A percentile compares a stretch with the other conserved stretches of the same genome.
Evolutionary conservation across 2,329 filamentous ascomycete genomes (phyloP).

Genomic region (Cladosporium sp.): DNA sequence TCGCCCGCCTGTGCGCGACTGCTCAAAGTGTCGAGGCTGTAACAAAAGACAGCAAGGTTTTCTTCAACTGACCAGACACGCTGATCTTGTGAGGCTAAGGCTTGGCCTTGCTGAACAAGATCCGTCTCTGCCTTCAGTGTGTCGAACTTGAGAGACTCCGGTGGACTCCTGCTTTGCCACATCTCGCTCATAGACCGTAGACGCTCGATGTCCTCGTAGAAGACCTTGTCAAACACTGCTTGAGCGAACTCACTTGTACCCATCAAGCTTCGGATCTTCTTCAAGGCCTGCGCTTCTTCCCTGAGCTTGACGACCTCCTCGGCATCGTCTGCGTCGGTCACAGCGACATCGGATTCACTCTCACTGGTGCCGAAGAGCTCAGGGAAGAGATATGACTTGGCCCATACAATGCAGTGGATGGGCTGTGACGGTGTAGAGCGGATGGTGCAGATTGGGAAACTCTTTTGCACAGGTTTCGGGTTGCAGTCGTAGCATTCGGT

Average conservation of each 20-base stretch:
- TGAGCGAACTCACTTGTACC: conserved; percentile 74
- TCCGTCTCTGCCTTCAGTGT: conserved; percentile 40
- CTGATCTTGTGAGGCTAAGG: conserved; percentile 64
- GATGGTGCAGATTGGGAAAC: conserved; percentile 95
- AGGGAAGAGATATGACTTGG: conserved; percentile 91
- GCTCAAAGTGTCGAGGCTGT: conserved; percentile 77
- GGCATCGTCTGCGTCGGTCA: conserved; percentile 80
- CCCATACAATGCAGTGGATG: conserved; percentile 99
- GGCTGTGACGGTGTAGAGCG: conserved; percentile 93
- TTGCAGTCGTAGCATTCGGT: conserved; percentile 98
- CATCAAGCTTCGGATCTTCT: conserved; percentile 77
- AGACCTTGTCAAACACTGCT: conserved; percentile 91
- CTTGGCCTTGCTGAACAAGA: conserved; percentile 41
- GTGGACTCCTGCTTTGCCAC: conserved; percentile 83
- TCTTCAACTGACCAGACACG: conserved; percentile 77
- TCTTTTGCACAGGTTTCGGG: conserved; percentile 84
- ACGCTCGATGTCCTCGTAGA: conserved; percentile 78
- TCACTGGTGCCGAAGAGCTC: conserved; percentile 93
- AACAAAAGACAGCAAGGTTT: conserved; percentile 81
- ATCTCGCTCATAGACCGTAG: conserved; percentile 88
- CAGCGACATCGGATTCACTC: conserved; percentile 78
- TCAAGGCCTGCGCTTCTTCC: conserved; percentile 79
- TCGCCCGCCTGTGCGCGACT: conserved; percentile 64
- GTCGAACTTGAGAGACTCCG: conserved; percentile 70
- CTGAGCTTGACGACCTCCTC: conserved; percentile 85